A percentile compares a stretch with the other conserved stretches of the same genome.
phyloP scores from a whole-genome alignment of 2,329 filamentous ascomycete species.

The Aotearoamyces nothofagi region DNA sequence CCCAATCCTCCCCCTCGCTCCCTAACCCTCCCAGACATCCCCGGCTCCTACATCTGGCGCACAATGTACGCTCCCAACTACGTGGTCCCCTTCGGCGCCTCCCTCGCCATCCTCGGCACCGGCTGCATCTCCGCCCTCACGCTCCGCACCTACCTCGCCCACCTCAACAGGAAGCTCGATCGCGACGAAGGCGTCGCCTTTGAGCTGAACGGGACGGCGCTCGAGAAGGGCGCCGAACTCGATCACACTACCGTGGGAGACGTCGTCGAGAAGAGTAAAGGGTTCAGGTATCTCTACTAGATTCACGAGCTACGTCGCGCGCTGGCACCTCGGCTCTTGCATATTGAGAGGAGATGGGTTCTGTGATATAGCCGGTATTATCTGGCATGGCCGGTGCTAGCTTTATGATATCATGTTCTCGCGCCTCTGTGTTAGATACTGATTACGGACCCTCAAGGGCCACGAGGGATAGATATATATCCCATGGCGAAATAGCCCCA shows the following conservation, averaged over 20 bases:
- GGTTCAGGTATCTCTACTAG: conserved; percentile 1
- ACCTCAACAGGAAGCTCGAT: conserved; percentile 6
- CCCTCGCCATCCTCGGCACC: conserved; percentile 1
- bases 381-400: too few species aligned
- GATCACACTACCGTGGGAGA: neutral
- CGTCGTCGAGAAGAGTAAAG: neutral
- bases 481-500: too few species aligned
- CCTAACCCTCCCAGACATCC: too few species aligned
- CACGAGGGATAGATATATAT: too few species aligned
- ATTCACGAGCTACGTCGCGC: too few species aligned
- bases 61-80: conserved; percentile 3
- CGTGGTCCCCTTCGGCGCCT: conserved; percentile 3
- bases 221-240: neutral
- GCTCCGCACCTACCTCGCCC: conserved; percentile 6
- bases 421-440: too few species aligned
- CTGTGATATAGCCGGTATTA: too few species aligned
- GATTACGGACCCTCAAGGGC: too few species aligned
- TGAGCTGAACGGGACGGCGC: neutral
- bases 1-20: too few species aligned
- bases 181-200: conserved; percentile 5
- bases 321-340: neutral
- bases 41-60: conserved; percentile 7
- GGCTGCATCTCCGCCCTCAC: neutral
- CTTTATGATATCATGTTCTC: too few species aligned
- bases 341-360: neutral